These are phyloP conservation scores for Hyaloscypha bicolor DNA, from an alignment of 495 filamentous ascomycete species.

Conservation along the genomic window DNA sequence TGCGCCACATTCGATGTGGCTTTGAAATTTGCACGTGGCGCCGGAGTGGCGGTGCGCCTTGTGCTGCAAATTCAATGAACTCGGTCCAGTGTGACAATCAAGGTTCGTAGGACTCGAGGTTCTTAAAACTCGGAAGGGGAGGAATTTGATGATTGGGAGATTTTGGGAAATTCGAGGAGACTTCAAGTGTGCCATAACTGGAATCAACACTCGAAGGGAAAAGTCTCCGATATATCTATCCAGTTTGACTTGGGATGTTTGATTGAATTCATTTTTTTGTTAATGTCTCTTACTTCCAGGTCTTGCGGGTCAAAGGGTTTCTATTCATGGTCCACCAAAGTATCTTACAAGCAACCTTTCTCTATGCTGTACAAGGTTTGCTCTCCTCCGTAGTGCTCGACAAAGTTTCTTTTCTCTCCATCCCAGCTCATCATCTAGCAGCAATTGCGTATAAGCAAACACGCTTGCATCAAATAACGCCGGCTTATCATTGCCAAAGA, in stretches of 20 bases:
- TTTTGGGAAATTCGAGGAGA: not conserved
- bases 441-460: conserved; percentile 87
- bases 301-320: not conserved
- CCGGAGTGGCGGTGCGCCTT: not conserved
- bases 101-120: not conserved
- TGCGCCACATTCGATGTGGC: not conserved
- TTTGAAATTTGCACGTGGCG: not conserved
- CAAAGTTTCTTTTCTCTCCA: conserved; percentile 34
- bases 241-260: not conserved
- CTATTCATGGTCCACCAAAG: conserved; percentile 26
- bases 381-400: conserved; percentile 28
- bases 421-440: conserved; percentile 49
- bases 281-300: not conserved
- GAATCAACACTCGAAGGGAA: not conserved
- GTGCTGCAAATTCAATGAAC: not conserved
- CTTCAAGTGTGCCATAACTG: not conserved
- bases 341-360: conserved; percentile 34
- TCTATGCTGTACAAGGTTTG: conserved; percentile 31
- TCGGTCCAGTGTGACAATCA: not conserved
- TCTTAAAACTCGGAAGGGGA: not conserved
- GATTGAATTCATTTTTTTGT: not conserved
- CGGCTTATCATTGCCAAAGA: conserved; percentile 64
- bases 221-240: not conserved
- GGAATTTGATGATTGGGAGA: no score
- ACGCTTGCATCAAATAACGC: conserved; percentile 83